A percentile compares a stretch with the other conserved stretches of the same genome.
These are phyloP conservation scores for Tuber indicum DNA, from an alignment of 495 filamentous ascomycete genomes.

Conservation along the genomic window DNA sequence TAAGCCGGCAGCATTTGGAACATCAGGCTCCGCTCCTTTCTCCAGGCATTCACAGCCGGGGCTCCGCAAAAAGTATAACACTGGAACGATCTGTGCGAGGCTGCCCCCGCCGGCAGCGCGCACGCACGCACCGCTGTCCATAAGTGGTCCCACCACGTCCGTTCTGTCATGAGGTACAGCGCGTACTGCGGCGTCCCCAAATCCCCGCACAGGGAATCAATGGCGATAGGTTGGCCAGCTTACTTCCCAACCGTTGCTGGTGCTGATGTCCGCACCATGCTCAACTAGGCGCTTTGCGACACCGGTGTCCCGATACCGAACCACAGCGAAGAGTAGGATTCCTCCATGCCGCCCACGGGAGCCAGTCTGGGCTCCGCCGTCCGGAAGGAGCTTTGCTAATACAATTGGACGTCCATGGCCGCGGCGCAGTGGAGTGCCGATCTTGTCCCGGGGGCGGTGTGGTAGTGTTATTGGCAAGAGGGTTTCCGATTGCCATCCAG, in stretches of 20 bases:
- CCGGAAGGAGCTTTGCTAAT: neutral
- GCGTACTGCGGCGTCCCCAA: neutral
- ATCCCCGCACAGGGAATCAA: neutral
- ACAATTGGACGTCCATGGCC: neutral
- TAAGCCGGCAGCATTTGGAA: slow-evolving; percentile 12
- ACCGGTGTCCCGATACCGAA: neutral
- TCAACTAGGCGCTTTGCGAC: neutral
- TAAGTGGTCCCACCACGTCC: no score
- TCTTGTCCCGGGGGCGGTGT: slow-evolving; percentile 2
- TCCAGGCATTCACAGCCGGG: slow-evolving; percentile 7
- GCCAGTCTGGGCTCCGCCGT: neutral
- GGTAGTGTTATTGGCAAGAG: slow-evolving; percentile 3
- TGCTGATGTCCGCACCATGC: slow-evolving; percentile 9
- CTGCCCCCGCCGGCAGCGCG: neutral
- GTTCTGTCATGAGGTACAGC: no score
- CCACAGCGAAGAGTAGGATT: neutral
- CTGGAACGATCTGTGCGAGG: slow-evolving; percentile 9
- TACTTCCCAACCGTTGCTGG: neutral
- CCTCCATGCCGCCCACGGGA: neutral
- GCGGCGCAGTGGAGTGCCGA: slow-evolving; percentile 7
- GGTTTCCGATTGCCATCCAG: neutral
- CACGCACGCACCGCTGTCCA: no score
- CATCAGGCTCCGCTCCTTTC: slow-evolving; percentile 21
- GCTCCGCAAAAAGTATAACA: slow-evolving; percentile 10
- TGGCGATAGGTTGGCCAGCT: no score